phyloP scores from a whole-genome alignment of 345 rosid genomes.

The Trapa bicornis region DNA sequence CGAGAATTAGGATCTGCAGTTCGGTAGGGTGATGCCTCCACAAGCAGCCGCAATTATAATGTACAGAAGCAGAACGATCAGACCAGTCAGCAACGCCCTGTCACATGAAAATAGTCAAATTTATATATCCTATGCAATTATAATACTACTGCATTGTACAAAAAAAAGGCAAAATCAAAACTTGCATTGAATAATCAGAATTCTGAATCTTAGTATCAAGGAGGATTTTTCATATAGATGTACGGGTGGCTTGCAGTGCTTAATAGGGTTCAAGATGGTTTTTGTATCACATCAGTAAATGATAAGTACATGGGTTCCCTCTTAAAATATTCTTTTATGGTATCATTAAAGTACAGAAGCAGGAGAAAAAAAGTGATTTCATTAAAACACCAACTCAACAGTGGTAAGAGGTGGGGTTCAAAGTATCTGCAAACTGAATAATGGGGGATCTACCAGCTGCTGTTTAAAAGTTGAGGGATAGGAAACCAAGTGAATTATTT shows the following conservation, averaged over 20 bases:
- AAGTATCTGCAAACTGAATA: neutral
- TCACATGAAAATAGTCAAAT: conserved; percentile 9
- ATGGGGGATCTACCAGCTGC: neutral
- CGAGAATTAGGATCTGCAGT: conserved; percentile 71
- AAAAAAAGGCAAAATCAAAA: neutral
- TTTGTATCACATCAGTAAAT: neutral
- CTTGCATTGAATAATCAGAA: neutral
- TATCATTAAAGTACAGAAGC: neutral
- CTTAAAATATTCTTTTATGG: neutral
- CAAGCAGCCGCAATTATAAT: conserved; percentile 81
- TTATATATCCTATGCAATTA: neutral
- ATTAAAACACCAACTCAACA: neutral
- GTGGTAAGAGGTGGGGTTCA: neutral
- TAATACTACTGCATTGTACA: neutral
- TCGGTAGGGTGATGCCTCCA: conserved; percentile 79
- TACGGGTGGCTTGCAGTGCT: too few species aligned
- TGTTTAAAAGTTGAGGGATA: neutral
- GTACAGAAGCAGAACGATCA: conserved; percentile 72
- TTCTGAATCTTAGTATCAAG: neutral
- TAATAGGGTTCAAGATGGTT: too few species aligned
- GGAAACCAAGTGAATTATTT: neutral
- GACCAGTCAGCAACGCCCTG: conserved; percentile 78
- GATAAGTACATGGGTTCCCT: neutral
- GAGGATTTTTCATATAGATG: too few species aligned
- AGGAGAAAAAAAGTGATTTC: too few species aligned